Evolutionary conservation across 2,329 filamentous ascomycete genomes (phyloP).

Genomic region (Podosphaera aphanis): DNA sequence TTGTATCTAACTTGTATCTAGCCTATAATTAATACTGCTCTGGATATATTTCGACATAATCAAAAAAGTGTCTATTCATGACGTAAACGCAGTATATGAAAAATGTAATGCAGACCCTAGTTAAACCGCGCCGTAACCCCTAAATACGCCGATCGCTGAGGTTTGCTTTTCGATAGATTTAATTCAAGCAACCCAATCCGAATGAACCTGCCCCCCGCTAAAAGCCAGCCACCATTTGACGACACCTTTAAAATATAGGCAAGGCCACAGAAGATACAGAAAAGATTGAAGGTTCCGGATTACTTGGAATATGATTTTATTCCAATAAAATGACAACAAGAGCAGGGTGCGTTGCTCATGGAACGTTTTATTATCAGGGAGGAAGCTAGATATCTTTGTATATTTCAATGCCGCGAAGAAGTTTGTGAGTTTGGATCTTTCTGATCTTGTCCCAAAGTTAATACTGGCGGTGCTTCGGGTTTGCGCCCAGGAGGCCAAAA

Average conservation of each 20-base stretch:
- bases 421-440: conserved; percentile 9
- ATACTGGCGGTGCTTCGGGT: conserved; percentile 11
- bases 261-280: conserved; percentile 2
- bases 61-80: neutral
- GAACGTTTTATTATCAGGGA: neutral
- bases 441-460: conserved; percentile 5
- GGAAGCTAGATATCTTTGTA: neutral
- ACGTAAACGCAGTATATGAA: neutral
- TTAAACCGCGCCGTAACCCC: conserved; percentile 1
- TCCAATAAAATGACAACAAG: conserved; percentile 5
- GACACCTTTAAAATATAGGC: conserved; percentile 1
- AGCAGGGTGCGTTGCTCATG: conserved; percentile 3
- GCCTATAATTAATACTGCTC: neutral
- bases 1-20: neutral
- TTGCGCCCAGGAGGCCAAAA: conserved; percentile 42
- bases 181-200: conserved; percentile 5
- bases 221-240: conserved; percentile 3
- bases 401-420: conserved; percentile 11
- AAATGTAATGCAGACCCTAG: neutral
- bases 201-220: neutral
- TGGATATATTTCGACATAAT: neutral
- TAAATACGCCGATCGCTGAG: conserved; percentile 11
- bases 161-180: conserved; percentile 3
- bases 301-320: conserved; percentile 8
- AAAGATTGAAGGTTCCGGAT: conserved; percentile 4